A percentile compares a stretch with the other conserved stretches of the same genome.
Evolutionary conservation across 371 early-diverging fungal genomes (phyloP).

Genomic region (Mortierella sp.): DNA sequence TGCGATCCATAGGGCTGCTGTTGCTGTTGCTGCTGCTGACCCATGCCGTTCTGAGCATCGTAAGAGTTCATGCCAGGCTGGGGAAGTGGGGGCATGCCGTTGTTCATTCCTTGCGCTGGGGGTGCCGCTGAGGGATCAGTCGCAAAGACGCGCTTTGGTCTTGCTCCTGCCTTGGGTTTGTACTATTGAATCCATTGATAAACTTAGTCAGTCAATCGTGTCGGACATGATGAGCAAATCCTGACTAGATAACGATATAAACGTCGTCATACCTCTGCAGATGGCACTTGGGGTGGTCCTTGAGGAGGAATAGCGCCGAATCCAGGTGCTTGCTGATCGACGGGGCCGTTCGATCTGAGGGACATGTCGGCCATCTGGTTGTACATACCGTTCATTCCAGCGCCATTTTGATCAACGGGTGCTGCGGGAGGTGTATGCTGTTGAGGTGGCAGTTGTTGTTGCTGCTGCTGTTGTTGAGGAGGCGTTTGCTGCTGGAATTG

Average conservation of each 20-base stretch:
- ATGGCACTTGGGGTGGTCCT: conserved; percentile 27
- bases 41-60: conserved; percentile 24
- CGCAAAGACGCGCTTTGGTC: conserved; percentile 49
- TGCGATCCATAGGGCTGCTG: conserved; percentile 44
- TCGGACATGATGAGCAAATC: not conserved
- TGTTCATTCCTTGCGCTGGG: conserved; percentile 22
- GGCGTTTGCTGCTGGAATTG: conserved; percentile 22
- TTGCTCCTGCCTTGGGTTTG: conserved; percentile 53
- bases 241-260: not conserved
- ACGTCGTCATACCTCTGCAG: conserved; percentile 32
- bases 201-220: not conserved
- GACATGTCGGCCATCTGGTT: conserved; percentile 54
- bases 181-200: conserved; percentile 10
- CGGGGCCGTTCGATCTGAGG: conserved; percentile 20
- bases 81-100: conserved; percentile 32
- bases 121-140: conserved; percentile 34
- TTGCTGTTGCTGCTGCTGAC: conserved; percentile 16
- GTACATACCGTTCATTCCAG: conserved; percentile 25
- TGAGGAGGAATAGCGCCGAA: conserved; percentile 20
- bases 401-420: conserved; percentile 26
- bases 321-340: conserved; percentile 29
- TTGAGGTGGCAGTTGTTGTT: conserved; percentile 25
- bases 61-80: conserved; percentile 31
- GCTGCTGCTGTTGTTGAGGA: conserved; percentile 14
- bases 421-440: conserved; percentile 29